Conservation (phyloP, 805 yeast genomes). For the Debaryomyces maramus region DNA sequence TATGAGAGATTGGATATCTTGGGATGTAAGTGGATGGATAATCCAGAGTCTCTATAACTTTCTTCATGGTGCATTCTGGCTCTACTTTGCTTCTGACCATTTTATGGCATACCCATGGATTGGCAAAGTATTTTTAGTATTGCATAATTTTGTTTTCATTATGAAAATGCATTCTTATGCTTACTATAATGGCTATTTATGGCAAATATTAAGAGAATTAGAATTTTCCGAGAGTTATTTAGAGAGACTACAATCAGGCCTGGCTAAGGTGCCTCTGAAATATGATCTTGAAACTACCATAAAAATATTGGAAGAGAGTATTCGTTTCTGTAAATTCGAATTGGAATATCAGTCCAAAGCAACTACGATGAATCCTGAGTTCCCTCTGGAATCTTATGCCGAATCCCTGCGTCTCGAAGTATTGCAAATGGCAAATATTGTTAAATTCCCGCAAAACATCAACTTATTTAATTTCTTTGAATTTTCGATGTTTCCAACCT, state of each 20-base stretch:
- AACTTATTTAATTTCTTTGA: constrained; percentile 63
- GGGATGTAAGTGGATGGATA: constrained; percentile 68
- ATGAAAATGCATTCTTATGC: constrained; percentile 97
- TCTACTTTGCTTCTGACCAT: constrained; percentile 51
- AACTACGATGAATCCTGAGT: constrained; percentile 12
- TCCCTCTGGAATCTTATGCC: constrained; percentile 11
- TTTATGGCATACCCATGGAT: constrained; percentile 77
- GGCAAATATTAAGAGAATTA: constrained; percentile 61
- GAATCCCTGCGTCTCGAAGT: constrained; percentile 7
- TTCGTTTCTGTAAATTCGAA: constrained; percentile 73
- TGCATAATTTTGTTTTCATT: constrained; percentile 81
- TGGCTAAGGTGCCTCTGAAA: constrained; percentile 17
- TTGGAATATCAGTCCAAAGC: constrained; percentile 54
- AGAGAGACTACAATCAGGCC: constrained; percentile 35
- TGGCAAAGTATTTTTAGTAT: constrained; percentile 76
- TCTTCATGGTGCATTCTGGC: constrained; percentile 50
- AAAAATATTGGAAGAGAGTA: constrained; percentile 45
- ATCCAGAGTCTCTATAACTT: constrained; percentile 59
- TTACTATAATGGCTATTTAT: constrained; percentile 87
- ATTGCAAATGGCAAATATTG: constrained; percentile 10
- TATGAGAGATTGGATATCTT: constrained; percentile 44
- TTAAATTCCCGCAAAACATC: constrained; percentile 72
- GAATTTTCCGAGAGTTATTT: constrained; percentile 47
- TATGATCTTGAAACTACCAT: constrained; percentile 25
- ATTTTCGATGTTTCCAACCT: constrained; percentile 86